phyloP scores from a whole-genome alignment of 805 yeast species.

The Candida fluviatilis region DNA sequence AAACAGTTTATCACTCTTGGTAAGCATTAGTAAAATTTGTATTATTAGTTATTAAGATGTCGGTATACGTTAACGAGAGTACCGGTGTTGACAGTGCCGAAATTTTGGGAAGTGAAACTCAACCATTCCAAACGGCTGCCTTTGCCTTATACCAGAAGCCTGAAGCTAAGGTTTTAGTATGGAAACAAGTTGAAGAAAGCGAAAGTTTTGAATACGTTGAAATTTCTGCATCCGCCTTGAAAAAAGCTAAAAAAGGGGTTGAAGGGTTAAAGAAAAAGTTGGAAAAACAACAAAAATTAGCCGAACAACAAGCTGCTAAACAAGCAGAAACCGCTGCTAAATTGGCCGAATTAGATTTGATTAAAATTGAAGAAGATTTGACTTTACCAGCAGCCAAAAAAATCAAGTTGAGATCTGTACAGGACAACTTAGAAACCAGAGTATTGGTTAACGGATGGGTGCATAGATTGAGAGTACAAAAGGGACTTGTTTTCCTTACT shows the following conservation, averaged over 20 bases:
- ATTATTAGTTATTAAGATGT: too few relatives aligned
- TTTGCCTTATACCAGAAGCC: conserved; percentile 61
- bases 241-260: conserved; percentile 94
- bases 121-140: conserved; percentile 81
- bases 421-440: conserved; percentile 59
- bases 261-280: conserved; percentile 84
- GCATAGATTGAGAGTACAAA: conserved; percentile 89
- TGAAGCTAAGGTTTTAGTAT: conserved; percentile 55
- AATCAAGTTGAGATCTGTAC: conserved; percentile 59
- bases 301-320: conserved; percentile 57
- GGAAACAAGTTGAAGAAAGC: conserved; percentile 54
- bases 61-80: conserved; percentile 69
- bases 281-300: conserved; percentile 59
- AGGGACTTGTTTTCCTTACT: conserved; percentile 86
- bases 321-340: conserved; percentile 62
- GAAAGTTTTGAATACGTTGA: conserved; percentile 58
- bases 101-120: conserved; percentile 57
- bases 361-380: conserved; percentile 67
- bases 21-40: too few relatives aligned
- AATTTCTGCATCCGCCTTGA: conserved; percentile 85
- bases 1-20: too few relatives aligned
- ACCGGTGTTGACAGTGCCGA: conserved; percentile 62
- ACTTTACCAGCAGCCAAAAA: conserved; percentile 66
- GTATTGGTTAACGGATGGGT: conserved; percentile 90
- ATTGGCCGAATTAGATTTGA: conserved; percentile 70